A percentile compares a stretch with the other conserved stretches of the same genome.
Evolutionary conservation across 192 early-diverging fungal genomes (phyloP).

Genomic region (Pecoramyces ruminantium): DNA sequence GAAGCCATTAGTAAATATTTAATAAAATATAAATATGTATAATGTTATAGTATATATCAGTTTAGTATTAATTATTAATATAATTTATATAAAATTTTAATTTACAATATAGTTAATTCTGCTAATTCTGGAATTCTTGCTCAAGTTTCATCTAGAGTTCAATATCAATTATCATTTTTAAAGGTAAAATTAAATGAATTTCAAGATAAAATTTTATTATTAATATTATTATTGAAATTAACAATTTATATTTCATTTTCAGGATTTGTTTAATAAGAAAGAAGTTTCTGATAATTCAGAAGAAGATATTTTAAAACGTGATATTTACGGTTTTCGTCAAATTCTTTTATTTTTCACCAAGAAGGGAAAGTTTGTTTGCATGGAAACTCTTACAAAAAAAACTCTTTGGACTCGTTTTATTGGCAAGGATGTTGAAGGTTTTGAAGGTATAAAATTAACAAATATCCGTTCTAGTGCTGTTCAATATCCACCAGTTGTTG

Average conservation of each 20-base stretch:
- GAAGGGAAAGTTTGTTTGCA: slow-evolving; percentile 65
- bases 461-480: slow-evolving; percentile 40
- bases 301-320: slow-evolving; percentile 22
- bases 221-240: no score
- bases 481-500: slow-evolving; percentile 56
- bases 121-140: neutral
- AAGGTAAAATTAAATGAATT: neutral
- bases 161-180: neutral
- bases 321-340: slow-evolving; percentile 72
- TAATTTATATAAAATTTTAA: no score
- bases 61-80: no score
- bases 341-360: slow-evolving; percentile 61
- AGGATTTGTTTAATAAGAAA: no score
- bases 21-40: no score
- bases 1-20: neutral
- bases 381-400: slow-evolving; percentile 60
- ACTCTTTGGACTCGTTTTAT: slow-evolving; percentile 62
- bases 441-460: slow-evolving; percentile 17
- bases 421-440: slow-evolving; percentile 8
- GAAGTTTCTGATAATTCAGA: no score
- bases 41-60: no score
- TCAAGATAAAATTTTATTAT: no score
- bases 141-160: neutral
- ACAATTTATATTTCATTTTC: no score
- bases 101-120: no score